These are phyloP conservation scores for Notholithocarpus densiflorus DNA, from an alignment of 306 rosid species.

Conservation along the genomic window DNA sequence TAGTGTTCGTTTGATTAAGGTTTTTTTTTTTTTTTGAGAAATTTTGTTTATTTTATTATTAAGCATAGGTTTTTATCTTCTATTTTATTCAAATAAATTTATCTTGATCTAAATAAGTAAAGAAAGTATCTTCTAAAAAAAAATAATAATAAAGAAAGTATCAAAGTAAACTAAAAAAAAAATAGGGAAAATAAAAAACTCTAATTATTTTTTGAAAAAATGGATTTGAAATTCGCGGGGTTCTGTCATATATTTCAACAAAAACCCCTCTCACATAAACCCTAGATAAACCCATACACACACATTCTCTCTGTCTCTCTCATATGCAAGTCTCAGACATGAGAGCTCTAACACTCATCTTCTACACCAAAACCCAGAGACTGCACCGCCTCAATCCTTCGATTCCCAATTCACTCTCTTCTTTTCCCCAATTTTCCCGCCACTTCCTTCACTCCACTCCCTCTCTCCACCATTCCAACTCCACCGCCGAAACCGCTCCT, in stretches of 20 bases:
- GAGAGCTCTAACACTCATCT: conserved; percentile 45
- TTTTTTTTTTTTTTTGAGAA: too few relatives aligned
- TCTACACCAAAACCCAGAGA: conserved; percentile 26
- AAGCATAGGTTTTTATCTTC: too few relatives aligned
- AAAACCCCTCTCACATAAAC: not conserved
- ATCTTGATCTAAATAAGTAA: not conserved
- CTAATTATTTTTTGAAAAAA: too few relatives aligned
- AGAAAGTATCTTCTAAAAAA: too few relatives aligned
- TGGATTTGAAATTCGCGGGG: conserved; percentile 23
- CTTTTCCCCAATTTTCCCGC: conserved; percentile 29
- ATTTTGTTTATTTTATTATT: too few relatives aligned
- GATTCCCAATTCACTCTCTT: conserved; percentile 10
- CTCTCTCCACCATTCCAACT: conserved; percentile 16
- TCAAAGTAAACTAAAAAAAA: too few relatives aligned
- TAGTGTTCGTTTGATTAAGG: too few relatives aligned
- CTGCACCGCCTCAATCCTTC: conserved; percentile 22
- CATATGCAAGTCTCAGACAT: conserved; percentile 32
- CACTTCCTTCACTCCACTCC: conserved; percentile 25
- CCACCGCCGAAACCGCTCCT: not conserved
- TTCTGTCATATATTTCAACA: not conserved
- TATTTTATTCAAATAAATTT: not conserved
- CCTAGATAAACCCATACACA: not conserved
- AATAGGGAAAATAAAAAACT: too few relatives aligned
- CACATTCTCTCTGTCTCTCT: not conserved
- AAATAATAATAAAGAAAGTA: too few relatives aligned